phyloP scores from a whole-genome alignment of 2,329 filamentous ascomycete genomes.

The Fusarium xylarioides region DNA sequence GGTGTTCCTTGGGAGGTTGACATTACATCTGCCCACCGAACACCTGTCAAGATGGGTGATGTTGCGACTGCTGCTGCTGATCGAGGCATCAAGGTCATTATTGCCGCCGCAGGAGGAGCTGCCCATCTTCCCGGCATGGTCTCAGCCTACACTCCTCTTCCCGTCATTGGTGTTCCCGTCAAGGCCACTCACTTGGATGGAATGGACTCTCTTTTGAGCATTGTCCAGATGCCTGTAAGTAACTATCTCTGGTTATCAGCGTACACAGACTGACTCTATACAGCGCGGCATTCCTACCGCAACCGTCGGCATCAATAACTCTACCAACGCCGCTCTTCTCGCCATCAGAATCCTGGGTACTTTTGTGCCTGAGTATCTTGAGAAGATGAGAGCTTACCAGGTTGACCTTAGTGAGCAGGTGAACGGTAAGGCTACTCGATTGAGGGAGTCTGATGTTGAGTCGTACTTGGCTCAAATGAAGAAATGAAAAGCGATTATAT shows the following conservation, averaged over 20 bases:
- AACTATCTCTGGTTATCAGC: fast-evolving
- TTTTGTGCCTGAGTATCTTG: constrained; percentile 67
- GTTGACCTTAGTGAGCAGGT: constrained; percentile 57
- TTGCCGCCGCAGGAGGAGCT: constrained; percentile 79
- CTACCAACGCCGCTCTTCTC: constrained; percentile 78
- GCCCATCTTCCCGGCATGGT: constrained; percentile 81
- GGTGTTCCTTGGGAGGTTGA: constrained; percentile 75
- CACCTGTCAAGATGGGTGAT: constrained; percentile 73
- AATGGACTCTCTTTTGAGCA: constrained; percentile 74
- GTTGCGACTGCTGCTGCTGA: constrained; percentile 70
- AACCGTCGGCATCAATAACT: constrained; percentile 83
- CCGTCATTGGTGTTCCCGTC: constrained; percentile 81
- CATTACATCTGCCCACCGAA: constrained; percentile 84
- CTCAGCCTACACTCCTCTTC: constrained; percentile 74
- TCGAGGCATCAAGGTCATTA: constrained; percentile 76
- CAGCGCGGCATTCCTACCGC: constrained; percentile 73
- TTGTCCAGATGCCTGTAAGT: constrained; percentile 75
- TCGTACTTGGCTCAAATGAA: constrained; percentile 20
- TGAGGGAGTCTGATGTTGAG: constrained; percentile 53
- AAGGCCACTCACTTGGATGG: constrained; percentile 78
- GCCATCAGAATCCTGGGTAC: constrained; percentile 74
- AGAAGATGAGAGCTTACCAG: constrained; percentile 61
- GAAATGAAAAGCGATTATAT: constrained; percentile 6
- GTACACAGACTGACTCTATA: not conserved
- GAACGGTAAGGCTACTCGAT: constrained; percentile 65